These are phyloP conservation scores for Xylaria venustula DNA, from an alignment of 495 filamentous ascomycete genomes.

Conservation along the genomic window DNA sequence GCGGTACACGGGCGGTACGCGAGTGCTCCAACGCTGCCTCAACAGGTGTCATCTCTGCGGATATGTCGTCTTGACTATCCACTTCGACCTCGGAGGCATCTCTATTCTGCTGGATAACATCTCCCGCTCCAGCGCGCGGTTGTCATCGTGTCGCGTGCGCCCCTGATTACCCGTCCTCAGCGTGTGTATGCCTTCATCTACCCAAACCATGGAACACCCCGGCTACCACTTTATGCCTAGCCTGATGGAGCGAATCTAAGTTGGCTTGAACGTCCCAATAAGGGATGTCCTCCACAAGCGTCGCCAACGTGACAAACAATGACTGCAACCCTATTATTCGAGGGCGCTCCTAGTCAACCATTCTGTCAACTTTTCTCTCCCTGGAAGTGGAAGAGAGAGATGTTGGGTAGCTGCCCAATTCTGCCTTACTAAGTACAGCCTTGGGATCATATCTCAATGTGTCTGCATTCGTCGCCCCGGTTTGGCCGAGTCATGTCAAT, in stretches of 20 bases:
- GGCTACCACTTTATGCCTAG: conserved; percentile 8
- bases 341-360: background rate
- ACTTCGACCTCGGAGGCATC: background rate
- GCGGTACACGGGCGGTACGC: too few species aligned
- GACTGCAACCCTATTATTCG: background rate
- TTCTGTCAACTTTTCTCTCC: background rate
- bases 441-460: background rate
- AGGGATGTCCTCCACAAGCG: background rate
- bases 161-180: background rate
- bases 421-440: background rate
- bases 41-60: too few species aligned
- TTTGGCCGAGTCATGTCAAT: background rate
- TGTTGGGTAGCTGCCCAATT: background rate
- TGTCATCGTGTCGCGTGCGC: background rate
- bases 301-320: background rate
- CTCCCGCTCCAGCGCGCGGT: background rate
- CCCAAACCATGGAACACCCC: conserved; percentile 3
- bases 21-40: background rate
- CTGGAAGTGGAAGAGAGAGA: background rate
- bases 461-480: background rate
- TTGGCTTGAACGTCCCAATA: conserved; percentile 3
- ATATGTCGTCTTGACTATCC: too few species aligned
- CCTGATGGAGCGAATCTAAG: conserved; percentile 9
- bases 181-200: background rate
- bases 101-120: background rate